Evolutionary conservation across 169 alveolate genomes (phyloP).

Genomic region (Plasmodium vivax): DNA sequence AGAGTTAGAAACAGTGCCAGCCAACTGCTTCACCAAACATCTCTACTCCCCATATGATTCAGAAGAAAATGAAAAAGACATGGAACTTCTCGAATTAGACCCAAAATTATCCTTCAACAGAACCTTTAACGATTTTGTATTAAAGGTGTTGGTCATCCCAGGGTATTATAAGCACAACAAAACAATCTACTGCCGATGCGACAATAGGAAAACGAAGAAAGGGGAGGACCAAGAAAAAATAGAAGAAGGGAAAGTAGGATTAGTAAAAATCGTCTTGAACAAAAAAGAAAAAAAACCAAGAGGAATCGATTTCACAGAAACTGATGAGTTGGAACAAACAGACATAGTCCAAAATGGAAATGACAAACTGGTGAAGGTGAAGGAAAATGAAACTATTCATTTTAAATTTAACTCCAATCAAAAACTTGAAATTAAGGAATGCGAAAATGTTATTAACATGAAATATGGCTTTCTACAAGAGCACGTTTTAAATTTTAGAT

Average conservation of each 20-base stretch:
- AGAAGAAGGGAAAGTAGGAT: conserved; percentile 37
- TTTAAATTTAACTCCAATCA: neutral
- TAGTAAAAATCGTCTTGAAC: conserved; percentile 44
- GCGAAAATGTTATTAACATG: conserved; percentile 6
- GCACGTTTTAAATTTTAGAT: neutral
- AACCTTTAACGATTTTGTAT: neutral
- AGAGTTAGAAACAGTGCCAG: conserved; percentile 18
- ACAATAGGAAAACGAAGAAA: conserved; percentile 33
- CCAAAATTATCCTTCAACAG: neutral
- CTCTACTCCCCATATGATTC: conserved; percentile 36
- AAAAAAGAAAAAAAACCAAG: neutral
- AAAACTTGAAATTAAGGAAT: neutral
- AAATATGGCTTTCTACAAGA: neutral
- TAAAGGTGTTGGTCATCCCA: conserved; percentile 15
- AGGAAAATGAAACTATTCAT: conserved; percentile 19
- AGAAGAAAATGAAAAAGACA: conserved; percentile 1
- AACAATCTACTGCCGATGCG: conserved; percentile 58
- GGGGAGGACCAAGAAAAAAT: neutral
- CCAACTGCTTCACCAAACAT: conserved; percentile 16
- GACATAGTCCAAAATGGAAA: neutral
- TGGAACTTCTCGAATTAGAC: conserved; percentile 5
- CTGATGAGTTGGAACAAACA: neutral
- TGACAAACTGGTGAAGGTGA: neutral
- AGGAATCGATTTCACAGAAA: neutral
- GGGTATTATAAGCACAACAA: conserved; percentile 9